Percentiles rank a stretch among this genome's conserved stretches.
phyloP scores from a whole-genome alignment of 1,139 yeast species.

The Blastobotrys persicus region DNA sequence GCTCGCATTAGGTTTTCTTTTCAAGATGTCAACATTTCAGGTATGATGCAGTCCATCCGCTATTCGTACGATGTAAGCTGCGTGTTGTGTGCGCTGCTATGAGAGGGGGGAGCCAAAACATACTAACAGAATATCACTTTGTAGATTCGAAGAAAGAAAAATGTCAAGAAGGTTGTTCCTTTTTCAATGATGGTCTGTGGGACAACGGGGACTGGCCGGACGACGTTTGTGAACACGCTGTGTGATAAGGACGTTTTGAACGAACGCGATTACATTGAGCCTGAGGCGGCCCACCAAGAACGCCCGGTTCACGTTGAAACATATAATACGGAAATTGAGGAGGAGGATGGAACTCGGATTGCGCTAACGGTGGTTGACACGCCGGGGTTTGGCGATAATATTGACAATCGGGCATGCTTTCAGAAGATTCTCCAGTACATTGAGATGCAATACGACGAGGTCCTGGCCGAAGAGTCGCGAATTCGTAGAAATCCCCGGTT shows the following conservation, averaged over 20 bases:
- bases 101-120: no score
- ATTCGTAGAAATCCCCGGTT: conserved; percentile 81
- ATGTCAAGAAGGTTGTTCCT: conserved; percentile 77
- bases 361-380: conserved; percentile 64
- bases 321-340: conserved; percentile 47
- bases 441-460: conserved; percentile 87
- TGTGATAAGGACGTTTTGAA: conserved; percentile 70
- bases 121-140: background rate
- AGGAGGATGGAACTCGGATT: conserved; percentile 34
- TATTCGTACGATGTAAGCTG: conserved; percentile 5
- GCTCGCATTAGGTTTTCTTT: conserved; percentile 4
- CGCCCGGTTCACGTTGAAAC: conserved; percentile 50
- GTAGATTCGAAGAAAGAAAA: conserved; percentile 58
- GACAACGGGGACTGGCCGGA: conserved; percentile 69
- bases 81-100: no score
- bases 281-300: conserved; percentile 45
- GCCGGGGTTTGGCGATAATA: conserved; percentile 77
- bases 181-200: conserved; percentile 79
- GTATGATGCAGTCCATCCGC: conserved; percentile 10
- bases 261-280: conserved; percentile 39
- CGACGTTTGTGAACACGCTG: conserved; percentile 74
- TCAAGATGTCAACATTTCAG: conserved; percentile 12
- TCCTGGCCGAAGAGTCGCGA: conserved; percentile 85
- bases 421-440: conserved; percentile 69
- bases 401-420: conserved; percentile 66